phyloP scores from a whole-genome alignment of 1,284 basidiomycete genomes.

The Phellinidium pouzarii region DNA sequence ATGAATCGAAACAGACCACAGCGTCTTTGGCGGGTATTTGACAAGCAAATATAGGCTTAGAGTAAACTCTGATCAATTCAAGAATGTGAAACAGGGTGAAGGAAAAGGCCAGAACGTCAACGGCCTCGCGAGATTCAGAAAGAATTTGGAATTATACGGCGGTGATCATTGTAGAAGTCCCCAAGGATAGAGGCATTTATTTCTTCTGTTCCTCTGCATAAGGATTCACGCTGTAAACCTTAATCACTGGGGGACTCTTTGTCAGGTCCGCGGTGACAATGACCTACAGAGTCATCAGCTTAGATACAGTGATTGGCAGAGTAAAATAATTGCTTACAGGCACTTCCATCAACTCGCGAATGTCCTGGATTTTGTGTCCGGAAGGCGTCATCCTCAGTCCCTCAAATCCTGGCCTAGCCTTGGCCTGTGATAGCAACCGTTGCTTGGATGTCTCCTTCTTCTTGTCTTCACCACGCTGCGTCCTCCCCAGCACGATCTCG shows the following conservation, averaged over 20 bases:
- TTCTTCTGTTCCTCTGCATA: conserved; percentile 41
- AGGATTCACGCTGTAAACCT: conserved; percentile 85
- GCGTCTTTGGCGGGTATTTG: not conserved
- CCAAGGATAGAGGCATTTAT: conserved; percentile 4
- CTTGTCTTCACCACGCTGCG: conserved; percentile 35
- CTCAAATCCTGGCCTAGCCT: conserved; percentile 70
- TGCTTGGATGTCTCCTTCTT: conserved; percentile 62
- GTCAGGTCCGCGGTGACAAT: conserved; percentile 90
- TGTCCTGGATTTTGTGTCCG: conserved; percentile 90
- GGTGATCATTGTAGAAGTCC: not conserved
- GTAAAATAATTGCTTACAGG: conserved; percentile 52
- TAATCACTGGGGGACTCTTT: conserved; percentile 91
- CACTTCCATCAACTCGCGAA: conserved; percentile 83
- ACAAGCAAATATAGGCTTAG: not conserved
- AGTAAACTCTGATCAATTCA: not conserved
- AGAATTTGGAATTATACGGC: too few relatives aligned
- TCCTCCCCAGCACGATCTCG: conserved; percentile 72
- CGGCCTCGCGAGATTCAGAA: too few relatives aligned
- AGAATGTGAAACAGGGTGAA: not conserved
- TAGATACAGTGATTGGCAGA: conserved; percentile 17
- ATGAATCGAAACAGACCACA: not conserved
- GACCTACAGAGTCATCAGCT: conserved; percentile 42
- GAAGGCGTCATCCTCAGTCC: conserved; percentile 63
- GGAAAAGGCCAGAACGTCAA: not conserved
- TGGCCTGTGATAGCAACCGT: conserved; percentile 67